Evolutionary conservation across 2,329 filamentous ascomycete genomes (phyloP), one percentile per base, ranked within the genome.

Genomic region (Aspergillus thermomutatus): DNA sequence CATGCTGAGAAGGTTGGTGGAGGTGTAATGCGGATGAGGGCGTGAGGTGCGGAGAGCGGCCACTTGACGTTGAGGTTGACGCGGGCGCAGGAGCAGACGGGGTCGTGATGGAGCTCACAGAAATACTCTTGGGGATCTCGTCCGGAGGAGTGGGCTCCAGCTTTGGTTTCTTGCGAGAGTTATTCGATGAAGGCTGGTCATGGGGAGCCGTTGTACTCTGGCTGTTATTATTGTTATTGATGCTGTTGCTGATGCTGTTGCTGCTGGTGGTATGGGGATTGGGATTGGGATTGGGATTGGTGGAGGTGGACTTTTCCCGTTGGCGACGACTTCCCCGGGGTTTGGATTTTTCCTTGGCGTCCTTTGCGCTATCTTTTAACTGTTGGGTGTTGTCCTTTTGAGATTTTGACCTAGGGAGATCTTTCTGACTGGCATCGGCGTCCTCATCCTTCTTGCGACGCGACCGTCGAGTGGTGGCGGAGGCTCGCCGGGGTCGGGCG

Each of bases 81-180:
- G n/a, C 56, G 54, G 57, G 56, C 48, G 51, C 31, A 49, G 56
- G 56, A 21, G 41, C 43, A 28, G 58, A 48, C 46, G 59, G 19
- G 21, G 45, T 50, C 41, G 50, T 45, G 43, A 54, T 47, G 50
- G 55, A 45, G 49, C 27, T 60, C 54, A 53, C 46, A 43, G 57
- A 60, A 57, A 49, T 61, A 58, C 54, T 65, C 55, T 58, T 62
- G 60, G 53, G 64, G 21, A 51, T 56, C 45, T 57, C 49, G 34
- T 59, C 51, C 27, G 60, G 54, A 50, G 60, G 40, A 57, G 64
- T 49, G 58, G 55, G 51, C 65, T 78, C 76, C 50, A 76, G 63
- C 66, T 78, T 79, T 47, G 71, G 69, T 62, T 76, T 78, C 66
- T 79, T 85, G 64, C 83, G 81, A 57, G 80, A 61, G 31, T 67